Percentiles rank a stretch among this genome's conserved stretches.
phyloP scores from a whole-genome alignment of 768 basidiomycete species.

The Amanita exitialis region DNA sequence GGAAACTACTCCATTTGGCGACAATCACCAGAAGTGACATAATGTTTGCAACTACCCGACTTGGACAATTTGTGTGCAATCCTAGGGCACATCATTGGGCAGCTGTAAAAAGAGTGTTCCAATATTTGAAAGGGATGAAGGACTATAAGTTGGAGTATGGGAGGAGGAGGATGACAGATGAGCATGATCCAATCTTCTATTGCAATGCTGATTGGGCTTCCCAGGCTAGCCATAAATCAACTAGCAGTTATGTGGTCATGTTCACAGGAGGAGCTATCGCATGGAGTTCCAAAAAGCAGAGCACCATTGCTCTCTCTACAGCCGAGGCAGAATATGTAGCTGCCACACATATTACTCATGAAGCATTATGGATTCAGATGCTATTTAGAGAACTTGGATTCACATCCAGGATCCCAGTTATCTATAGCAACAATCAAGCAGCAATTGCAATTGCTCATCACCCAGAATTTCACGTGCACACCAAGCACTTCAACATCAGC shows the following conservation, averaged over 20 bases:
- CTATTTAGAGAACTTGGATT: constrained; percentile 11
- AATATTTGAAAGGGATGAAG: constrained; percentile 24
- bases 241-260: constrained; percentile 9
- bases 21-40: constrained; percentile 28
- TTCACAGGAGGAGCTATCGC: constrained; percentile 8
- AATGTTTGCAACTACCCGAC: constrained; percentile 19
- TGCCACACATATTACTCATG: constrained; percentile 17
- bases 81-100: too few relatives aligned
- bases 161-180: constrained; percentile 1
- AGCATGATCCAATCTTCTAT: not conserved
- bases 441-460: constrained; percentile 12
- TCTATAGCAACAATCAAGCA: constrained; percentile 12
- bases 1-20: constrained; percentile 23
- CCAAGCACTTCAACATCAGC: too few relatives aligned
- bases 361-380: constrained; percentile 15
- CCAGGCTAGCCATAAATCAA: constrained; percentile 7
- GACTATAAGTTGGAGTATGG: constrained; percentile 11
- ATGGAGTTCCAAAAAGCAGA: constrained; percentile 25
- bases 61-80: constrained; percentile 23
- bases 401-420: not conserved
- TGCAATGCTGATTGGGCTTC: constrained; percentile 11
- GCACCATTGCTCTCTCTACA: constrained; percentile 14
- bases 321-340: constrained; percentile 28
- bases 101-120: constrained; percentile 25
- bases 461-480: constrained; percentile 14